phyloP scores from a whole-genome alignment of 805 yeast genomes.

The Metschnikowia lachancei region DNA sequence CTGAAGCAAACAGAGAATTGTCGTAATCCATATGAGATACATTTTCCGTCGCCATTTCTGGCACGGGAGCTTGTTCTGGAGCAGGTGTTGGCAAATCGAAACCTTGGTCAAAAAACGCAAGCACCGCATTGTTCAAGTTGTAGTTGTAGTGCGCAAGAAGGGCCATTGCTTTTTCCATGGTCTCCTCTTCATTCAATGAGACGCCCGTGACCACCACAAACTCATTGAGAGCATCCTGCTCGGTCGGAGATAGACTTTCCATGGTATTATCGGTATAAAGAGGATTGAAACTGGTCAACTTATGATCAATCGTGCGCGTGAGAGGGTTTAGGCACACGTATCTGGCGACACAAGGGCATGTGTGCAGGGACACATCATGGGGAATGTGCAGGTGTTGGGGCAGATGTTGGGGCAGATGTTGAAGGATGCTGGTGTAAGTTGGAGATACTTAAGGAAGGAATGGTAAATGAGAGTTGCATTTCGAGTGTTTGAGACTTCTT shows the following conservation, averaged over 20 bases:
- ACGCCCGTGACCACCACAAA: conserved; percentile 18
- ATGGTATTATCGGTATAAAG: conserved; percentile 1
- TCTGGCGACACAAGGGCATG: too few species aligned
- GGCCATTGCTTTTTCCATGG: conserved; percentile 12
- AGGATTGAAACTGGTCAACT: not conserved
- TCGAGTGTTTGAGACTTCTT: too few species aligned
- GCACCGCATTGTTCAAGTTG: conserved; percentile 60
- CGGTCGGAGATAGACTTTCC: conserved; percentile 12
- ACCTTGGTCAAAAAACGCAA: conserved; percentile 58
- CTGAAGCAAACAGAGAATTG: conserved; percentile 8
- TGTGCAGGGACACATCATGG: too few species aligned
- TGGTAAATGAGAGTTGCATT: too few species aligned
- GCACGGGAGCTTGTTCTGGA: not conserved
- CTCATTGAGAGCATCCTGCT: conserved; percentile 16
- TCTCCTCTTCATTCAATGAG: conserved; percentile 15
- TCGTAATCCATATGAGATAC: not conserved
- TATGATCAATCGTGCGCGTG: conserved; percentile 1
- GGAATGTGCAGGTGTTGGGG: too few species aligned
- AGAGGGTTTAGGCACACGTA: not conserved
- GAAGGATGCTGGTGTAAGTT: too few species aligned
- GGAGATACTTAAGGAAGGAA: too few species aligned
- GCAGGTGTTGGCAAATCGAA: conserved; percentile 24
- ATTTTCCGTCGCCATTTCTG: not conserved
- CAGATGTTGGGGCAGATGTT: too few species aligned
- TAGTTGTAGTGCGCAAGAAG: conserved; percentile 34